These are phyloP conservation scores for Fusarium buharicum DNA, from an alignment of 2,329 filamentous ascomycete species.

Conservation along the genomic window DNA sequence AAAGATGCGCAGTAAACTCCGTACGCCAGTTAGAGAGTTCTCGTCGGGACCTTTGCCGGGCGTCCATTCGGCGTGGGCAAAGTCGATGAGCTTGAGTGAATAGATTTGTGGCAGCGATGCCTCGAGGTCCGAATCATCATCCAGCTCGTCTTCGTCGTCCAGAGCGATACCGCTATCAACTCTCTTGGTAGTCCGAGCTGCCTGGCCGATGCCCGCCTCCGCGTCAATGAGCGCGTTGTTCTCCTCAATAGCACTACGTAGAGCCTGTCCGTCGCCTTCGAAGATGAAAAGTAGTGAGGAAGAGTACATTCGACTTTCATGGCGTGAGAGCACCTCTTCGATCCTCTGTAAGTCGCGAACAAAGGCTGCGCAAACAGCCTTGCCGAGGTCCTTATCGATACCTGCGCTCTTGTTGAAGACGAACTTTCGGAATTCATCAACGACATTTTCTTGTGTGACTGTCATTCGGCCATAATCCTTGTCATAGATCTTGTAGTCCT, in stretches of 20 bases:
- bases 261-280: conserved; percentile 68
- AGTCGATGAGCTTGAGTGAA: conserved; percentile 91
- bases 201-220: conserved; percentile 59
- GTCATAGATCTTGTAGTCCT: conserved; percentile 69
- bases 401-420: conserved; percentile 68
- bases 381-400: conserved; percentile 68
- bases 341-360: conserved; percentile 63
- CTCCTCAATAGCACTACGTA: conserved; percentile 65
- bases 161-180: conserved; percentile 67
- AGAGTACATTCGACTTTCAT: conserved; percentile 73
- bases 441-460: conserved; percentile 65
- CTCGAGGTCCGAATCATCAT: conserved; percentile 63
- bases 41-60: conserved; percentile 86
- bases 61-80: conserved; percentile 89
- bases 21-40: conserved; percentile 80
- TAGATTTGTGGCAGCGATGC: conserved; percentile 71
- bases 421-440: conserved; percentile 65
- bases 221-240: conserved; percentile 60
- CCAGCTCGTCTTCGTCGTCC: conserved; percentile 56
- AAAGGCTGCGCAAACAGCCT: conserved; percentile 65
- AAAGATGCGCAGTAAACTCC: conserved; percentile 77
- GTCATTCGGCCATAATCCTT: conserved; percentile 69
- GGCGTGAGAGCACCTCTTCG: conserved; percentile 61
- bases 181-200: conserved; percentile 54
- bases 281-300: conserved; percentile 71